These are phyloP conservation scores for Thalia dealbata DNA, from an alignment of 176 grass and related monocot genomes.

Conservation along the genomic window DNA sequence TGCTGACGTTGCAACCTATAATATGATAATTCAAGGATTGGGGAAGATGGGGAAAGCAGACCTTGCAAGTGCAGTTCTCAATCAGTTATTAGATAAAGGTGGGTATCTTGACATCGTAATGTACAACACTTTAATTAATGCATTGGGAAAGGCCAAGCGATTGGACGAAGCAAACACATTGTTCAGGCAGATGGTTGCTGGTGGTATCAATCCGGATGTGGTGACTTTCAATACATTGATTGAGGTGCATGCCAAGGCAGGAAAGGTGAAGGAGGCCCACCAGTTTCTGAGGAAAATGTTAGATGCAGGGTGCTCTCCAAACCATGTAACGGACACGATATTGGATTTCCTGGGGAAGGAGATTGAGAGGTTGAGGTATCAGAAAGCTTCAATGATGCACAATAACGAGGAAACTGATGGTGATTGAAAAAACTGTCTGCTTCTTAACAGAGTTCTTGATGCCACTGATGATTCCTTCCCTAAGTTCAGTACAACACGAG, in stretches of 20 bases:
- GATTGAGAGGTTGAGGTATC: conserved; percentile 57
- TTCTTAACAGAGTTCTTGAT: not conserved
- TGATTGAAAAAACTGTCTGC: not conserved
- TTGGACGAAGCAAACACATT: conserved; percentile 56
- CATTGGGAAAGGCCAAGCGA: conserved; percentile 57
- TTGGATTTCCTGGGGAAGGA: conserved; percentile 74
- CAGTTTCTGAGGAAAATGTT: conserved; percentile 88
- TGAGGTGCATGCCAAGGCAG: conserved; percentile 76
- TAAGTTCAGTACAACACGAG: not conserved
- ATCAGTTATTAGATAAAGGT: conserved; percentile 59
- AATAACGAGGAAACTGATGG: not conserved
- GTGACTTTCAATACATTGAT: conserved; percentile 94
- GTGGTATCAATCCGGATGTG: conserved; percentile 76
- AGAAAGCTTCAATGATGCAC: conserved; percentile 17
- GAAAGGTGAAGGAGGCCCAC: conserved; percentile 72
- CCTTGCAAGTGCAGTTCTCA: conserved; percentile 53
- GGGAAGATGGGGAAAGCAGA: conserved; percentile 68
- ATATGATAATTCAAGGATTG: conserved; percentile 79
- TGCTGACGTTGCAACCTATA: conserved; percentile 84
- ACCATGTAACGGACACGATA: conserved; percentile 75
- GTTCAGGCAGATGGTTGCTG: conserved; percentile 57
- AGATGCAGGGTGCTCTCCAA: conserved; percentile 63
- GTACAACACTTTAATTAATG: conserved; percentile 93
- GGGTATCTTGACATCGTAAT: conserved; percentile 88
- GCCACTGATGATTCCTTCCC: not conserved